These are phyloP conservation scores for Boletellus emodensis DNA, from an alignment of 768 basidiomycete genomes.

Conservation along the genomic window DNA sequence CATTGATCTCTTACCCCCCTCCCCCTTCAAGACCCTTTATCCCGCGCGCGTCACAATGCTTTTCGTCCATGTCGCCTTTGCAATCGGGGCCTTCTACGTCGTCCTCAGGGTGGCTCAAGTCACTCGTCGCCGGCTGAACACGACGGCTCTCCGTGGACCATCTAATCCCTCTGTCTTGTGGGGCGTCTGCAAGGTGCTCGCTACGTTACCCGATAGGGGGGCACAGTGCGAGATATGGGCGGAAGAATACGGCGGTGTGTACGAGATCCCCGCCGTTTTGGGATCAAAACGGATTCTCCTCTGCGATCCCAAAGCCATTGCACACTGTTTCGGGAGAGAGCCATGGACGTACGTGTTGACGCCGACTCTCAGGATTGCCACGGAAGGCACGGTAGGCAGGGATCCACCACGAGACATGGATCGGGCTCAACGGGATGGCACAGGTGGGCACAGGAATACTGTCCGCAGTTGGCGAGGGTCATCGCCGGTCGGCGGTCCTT, in stretches of 20 bases:
- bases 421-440: conserved; percentile 7
- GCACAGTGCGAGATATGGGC: conserved; percentile 45
- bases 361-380: conserved; percentile 15
- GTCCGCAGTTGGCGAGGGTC: conserved; percentile 40
- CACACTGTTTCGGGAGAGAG: conserved; percentile 49
- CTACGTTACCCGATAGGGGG: conserved; percentile 24
- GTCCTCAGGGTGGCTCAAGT: conserved; percentile 5
- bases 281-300: conserved; percentile 36
- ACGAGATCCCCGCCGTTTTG: conserved; percentile 31
- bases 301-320: conserved; percentile 44
- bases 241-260: conserved; percentile 41
- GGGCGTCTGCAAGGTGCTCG: conserved; percentile 5
- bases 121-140: conserved; percentile 8
- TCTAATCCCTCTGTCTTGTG: conserved; percentile 15
- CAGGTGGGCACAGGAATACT: conserved; percentile 37
- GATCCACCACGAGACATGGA: too few relatives aligned
- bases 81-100: conserved; percentile 3
- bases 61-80: conserved; percentile 2
- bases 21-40: too few relatives aligned
- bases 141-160: conserved; percentile 23
- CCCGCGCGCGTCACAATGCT: not conserved
- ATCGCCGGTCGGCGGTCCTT: conserved; percentile 32
- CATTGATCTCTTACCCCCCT: too few relatives aligned
- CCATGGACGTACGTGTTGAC: conserved; percentile 35
- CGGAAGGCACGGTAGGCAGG: conserved; percentile 21